Evolutionary conservation across 129 eudicot species (phyloP).

Genomic region (Heracleum sosnowskyi): DNA sequence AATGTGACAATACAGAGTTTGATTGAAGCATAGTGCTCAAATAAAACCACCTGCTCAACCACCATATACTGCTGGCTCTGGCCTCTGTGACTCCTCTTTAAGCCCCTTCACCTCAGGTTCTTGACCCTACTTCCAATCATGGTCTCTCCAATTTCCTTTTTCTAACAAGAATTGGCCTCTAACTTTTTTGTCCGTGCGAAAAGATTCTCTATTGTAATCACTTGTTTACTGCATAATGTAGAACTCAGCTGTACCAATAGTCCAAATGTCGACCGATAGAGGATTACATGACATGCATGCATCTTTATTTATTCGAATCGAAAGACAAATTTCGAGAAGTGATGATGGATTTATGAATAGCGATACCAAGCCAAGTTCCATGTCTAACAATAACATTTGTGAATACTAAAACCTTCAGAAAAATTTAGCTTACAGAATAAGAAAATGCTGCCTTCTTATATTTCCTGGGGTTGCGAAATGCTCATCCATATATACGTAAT

Average conservation of each 20-base stretch:
- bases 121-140: conserved; percentile 4
- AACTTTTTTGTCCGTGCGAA: neutral
- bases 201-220: neutral
- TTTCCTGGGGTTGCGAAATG: neutral
- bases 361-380: too few relatives aligned
- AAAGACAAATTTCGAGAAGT: neutral
- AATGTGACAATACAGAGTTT: conserved; percentile 8
- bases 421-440: neutral
- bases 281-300: neutral
- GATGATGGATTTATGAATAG: neutral
- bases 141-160: neutral
- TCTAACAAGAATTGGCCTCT: neutral
- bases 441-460: neutral
- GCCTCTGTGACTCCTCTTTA: neutral
- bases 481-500: neutral
- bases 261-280: neutral
- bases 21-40: conserved; percentile 7
- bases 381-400: too few relatives aligned
- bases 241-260: neutral
- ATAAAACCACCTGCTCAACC: neutral
- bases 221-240: neutral
- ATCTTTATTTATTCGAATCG: neutral
- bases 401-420: too few relatives aligned
- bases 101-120: neutral
- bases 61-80: neutral